Evolutionary conservation across 75 land plant species (phyloP).

Genomic region (Sequoia sempervirens): DNA sequence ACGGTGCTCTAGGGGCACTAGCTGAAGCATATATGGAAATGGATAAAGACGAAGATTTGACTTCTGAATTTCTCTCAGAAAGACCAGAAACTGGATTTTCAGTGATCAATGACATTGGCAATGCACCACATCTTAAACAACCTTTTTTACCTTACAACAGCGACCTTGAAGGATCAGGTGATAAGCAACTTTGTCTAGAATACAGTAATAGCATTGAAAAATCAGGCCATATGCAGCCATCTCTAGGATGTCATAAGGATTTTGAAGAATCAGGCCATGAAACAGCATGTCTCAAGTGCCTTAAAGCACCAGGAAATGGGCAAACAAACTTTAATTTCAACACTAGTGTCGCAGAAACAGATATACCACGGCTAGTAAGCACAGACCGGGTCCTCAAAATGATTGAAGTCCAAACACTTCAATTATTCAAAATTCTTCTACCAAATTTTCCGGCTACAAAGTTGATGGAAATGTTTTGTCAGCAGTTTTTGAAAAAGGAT

Average conservation of each 20-base stretch:
- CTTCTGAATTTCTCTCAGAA: not conserved
- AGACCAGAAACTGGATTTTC: not conserved
- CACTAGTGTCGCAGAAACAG: not conserved
- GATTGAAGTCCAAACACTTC: slow-evolving; percentile 43
- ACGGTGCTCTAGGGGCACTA: not conserved
- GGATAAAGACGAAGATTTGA: not conserved
- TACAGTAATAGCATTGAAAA: not conserved
- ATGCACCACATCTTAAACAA: not conserved
- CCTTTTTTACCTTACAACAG: not conserved
- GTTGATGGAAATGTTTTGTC: slow-evolving; percentile 53
- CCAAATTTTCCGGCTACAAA: slow-evolving; percentile 45
- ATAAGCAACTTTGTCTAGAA: not conserved
- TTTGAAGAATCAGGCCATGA: not conserved
- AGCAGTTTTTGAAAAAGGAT: slow-evolving; percentile 36
- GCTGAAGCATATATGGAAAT: slow-evolving; percentile 10
- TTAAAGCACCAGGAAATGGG: not conserved
- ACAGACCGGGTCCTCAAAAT: slow-evolving; percentile 38
- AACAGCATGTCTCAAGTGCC: not conserved
- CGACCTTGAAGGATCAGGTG: slow-evolving; percentile 4
- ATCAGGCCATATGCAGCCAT: not conserved
- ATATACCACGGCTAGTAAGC: slow-evolving; percentile 31
- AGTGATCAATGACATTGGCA: not conserved
- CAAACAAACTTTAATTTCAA: not conserved
- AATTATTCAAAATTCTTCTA: slow-evolving; percentile 28
- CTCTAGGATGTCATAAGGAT: not conserved